Percentiles rank a stretch among this genome's conserved stretches.
These are phyloP conservation scores for Crithidia sp. DNA, from an alignment of 208 protist genomes.

Conservation along the genomic window DNA sequence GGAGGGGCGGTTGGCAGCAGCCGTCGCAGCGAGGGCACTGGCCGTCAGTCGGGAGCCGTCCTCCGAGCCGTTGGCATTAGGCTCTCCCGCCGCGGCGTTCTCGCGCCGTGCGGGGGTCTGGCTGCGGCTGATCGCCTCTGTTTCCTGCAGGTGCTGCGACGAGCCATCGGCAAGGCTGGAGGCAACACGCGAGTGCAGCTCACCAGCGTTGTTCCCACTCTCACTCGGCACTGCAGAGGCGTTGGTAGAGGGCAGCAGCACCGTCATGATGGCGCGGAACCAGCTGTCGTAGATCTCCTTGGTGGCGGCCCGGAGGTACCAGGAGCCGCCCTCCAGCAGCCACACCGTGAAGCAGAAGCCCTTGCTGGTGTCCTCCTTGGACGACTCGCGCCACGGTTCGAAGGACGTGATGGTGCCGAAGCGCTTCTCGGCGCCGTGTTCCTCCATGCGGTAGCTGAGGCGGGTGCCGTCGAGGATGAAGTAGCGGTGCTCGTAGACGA, in stretches of 20 bases:
- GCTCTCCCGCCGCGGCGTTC: background rate
- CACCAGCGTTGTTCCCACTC: constrained; percentile 3
- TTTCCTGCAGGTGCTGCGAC: constrained; percentile 1
- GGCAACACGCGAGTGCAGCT: constrained; percentile 22
- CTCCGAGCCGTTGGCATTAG: background rate
- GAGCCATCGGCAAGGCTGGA: constrained; percentile 8
- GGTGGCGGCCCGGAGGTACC: constrained; percentile 63
- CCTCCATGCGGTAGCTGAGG: constrained; percentile 60
- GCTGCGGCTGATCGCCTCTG: constrained; percentile 16
- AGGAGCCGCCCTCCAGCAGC: constrained; percentile 74
- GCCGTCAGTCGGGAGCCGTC: constrained; percentile 20
- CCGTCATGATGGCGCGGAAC: constrained; percentile 40
- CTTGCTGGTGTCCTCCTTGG: constrained; percentile 17
- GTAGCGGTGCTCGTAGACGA: constrained; percentile 72
- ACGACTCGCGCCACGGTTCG: constrained; percentile 24
- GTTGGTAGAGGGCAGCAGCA: constrained; percentile 27
- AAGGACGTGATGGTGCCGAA: constrained; percentile 63
- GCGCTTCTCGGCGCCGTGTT: constrained; percentile 56
- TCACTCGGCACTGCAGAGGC: constrained; percentile 26
- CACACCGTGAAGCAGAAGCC: constrained; percentile 65
- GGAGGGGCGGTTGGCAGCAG: background rate
- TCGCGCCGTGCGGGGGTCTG: constrained; percentile 5
- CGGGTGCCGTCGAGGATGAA: constrained; percentile 62
- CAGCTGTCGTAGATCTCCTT: constrained; percentile 52
- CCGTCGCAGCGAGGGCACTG: constrained; percentile 9